Evolutionary conservation across 1,284 basidiomycete genomes (phyloP), one percentile per base, ranked within the genome.

Genomic region (Waitea zeae): DNA sequence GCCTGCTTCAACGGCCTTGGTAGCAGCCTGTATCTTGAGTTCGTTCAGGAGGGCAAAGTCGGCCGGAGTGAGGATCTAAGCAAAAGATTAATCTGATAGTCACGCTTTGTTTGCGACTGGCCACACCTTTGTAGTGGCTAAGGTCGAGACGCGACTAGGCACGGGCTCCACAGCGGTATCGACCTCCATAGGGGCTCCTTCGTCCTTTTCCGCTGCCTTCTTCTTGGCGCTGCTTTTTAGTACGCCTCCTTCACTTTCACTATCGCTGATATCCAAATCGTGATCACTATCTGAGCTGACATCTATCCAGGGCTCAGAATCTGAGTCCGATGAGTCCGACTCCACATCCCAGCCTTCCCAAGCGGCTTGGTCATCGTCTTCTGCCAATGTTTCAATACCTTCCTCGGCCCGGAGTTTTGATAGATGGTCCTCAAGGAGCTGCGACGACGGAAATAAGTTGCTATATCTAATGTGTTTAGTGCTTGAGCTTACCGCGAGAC

Each of bases 31-130:
- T 38, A 89, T 67, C 5, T 82, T 79, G 6, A 98, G 72, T 46
- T 96, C 87, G 47, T 88, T 87, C 37, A 98, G 68, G 34, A 96
- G 62, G 0, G 86, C 86, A 53, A 97, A 98, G 56, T 99, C 93
- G 18, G 92, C 92, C 0, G 95, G 95, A 0, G 95, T 98, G 22
- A 98, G 72, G 48, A 99, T 98, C 87, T 92, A 39, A 7, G 33
- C 11, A 27, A 15, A 12, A 11, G 19, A 27, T 39, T 36, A 46
- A 20, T 24, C 26, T 29, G 30, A 28, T 38, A 12, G 17, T 17
- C 20, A 22, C 13, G 36, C 7, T 12, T 2, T 26, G 22, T 33
- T 18, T 20, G 43, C 22, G 22, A 26, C 7, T 7, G 7, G n/a
- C 41, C 52, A 12, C 39, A 76, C 84, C 59, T 87, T 88, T 18